Percentiles rank a stretch among this genome's conserved stretches.
Conservation (phyloP, 441 rosid species). For the Raphanus hybrid region DNA sequence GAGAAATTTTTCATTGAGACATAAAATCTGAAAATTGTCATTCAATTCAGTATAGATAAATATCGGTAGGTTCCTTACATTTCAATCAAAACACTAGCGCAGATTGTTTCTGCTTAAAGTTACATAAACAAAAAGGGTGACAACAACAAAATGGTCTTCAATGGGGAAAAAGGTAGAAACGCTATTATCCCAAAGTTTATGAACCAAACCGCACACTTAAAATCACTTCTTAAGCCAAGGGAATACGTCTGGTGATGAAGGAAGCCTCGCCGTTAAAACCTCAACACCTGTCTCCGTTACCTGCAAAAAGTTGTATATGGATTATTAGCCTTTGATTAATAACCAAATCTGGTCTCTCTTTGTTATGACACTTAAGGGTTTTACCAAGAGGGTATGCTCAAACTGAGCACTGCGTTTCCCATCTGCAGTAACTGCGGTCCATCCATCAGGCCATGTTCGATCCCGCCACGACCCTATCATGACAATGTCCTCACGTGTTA, state of each 20-base stretch:
- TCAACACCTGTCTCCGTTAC: constrained; percentile 93
- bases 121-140: constrained; percentile 15
- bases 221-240: constrained; percentile 68
- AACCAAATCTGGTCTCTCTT: not conserved
- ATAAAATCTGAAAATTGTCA: not conserved
- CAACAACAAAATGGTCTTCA: constrained; percentile 16
- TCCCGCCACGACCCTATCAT: constrained; percentile 79
- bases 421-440: constrained; percentile 95
- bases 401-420: constrained; percentile 98
- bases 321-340: not conserved
- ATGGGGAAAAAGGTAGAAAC: constrained; percentile 9
- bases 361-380: not conserved
- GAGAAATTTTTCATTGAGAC: no score
- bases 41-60: not conserved
- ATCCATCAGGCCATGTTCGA: constrained; percentile 97
- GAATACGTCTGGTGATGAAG: constrained; percentile 74
- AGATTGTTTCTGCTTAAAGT: constrained; percentile 5
- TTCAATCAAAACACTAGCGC: constrained; percentile 10
- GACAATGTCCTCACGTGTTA: constrained; percentile 1
- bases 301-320: constrained; percentile 43
- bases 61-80: constrained; percentile 3
- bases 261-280: constrained; percentile 84
- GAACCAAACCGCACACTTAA: not conserved
- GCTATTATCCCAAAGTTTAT: not conserved
- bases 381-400: constrained; percentile 94